Conservation (phyloP, 495 filamentous ascomycete species). For the Daldinia decipiens region DNA sequence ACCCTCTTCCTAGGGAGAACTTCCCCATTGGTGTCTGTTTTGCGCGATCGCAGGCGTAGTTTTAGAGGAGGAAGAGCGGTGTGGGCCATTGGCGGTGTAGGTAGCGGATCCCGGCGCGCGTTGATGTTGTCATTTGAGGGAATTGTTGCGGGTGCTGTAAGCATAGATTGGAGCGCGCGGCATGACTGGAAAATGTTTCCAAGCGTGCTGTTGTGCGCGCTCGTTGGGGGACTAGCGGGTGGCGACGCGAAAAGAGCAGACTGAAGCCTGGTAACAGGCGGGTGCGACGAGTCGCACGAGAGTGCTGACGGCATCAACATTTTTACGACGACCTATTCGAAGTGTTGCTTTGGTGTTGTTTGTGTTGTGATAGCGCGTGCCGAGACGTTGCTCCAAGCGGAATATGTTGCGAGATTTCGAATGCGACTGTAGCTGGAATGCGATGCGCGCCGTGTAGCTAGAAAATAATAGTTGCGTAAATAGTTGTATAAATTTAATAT, state of each 20-base stretch:
- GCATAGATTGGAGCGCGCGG: constrained; percentile 75
- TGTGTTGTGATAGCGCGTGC: constrained; percentile 11
- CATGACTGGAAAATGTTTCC: constrained; percentile 74
- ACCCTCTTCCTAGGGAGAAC: constrained; percentile 57
- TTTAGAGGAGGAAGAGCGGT: constrained; percentile 58
- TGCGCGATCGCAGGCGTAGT: constrained; percentile 58
- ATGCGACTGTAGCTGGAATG: constrained; percentile 33
- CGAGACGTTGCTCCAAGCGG: constrained; percentile 5
- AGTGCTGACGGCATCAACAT: constrained; percentile 81
- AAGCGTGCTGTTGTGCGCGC: constrained; percentile 61
- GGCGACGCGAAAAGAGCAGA: constrained; percentile 69
- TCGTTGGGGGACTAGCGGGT: constrained; percentile 70
- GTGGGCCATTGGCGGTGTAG: constrained; percentile 62
- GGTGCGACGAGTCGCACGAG: constrained; percentile 71
- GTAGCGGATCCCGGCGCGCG: constrained; percentile 55
- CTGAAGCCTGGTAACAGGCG: constrained; percentile 60
- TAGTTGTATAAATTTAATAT: constrained; percentile 7
- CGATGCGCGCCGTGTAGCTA: constrained; percentile 19
- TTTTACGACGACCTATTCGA: constrained; percentile 7
- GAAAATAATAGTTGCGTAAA: background rate
- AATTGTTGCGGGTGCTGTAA: constrained; percentile 55
- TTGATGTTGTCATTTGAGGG: constrained; percentile 62
- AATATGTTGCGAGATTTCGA: constrained; percentile 19
- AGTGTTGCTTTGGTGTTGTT: background rate
- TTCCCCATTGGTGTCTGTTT: constrained; percentile 48